Evolutionary conservation across 805 yeast genomes (phyloP).

Genomic region (Yarrowia porcina): DNA sequence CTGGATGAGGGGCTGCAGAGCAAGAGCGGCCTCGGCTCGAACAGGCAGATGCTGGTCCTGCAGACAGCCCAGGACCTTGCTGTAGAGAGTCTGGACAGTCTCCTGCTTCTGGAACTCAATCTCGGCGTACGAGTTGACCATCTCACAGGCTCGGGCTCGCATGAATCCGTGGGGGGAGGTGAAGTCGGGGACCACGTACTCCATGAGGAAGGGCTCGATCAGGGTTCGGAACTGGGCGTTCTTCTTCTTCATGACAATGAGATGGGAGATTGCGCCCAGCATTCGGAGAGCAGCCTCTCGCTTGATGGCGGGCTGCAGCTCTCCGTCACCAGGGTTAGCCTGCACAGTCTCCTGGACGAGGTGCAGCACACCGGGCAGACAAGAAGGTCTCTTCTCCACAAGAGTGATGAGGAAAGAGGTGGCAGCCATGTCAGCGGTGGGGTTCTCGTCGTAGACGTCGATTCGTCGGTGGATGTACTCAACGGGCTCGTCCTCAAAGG

Average conservation of each 20-base stretch:
- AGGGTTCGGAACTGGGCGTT: slow-evolving; percentile 61
- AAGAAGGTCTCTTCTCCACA: slow-evolving; percentile 42
- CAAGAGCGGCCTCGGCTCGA: slow-evolving; percentile 77
- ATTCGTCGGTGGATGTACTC: slow-evolving; percentile 77
- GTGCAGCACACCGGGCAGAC: slow-evolving; percentile 41
- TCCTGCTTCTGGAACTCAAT: slow-evolving; percentile 59
- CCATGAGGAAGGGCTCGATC: slow-evolving; percentile 58
- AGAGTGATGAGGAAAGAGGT: slow-evolving; percentile 65
- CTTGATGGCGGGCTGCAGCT: slow-evolving; percentile 49
- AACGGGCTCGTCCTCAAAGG: slow-evolving; percentile 81
- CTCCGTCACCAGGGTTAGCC: slow-evolving; percentile 33
- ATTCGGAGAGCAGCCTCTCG: slow-evolving; percentile 79
- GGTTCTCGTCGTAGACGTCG: slow-evolving; percentile 57
- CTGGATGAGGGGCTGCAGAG: slow-evolving; percentile 73
- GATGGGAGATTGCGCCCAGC: slow-evolving; percentile 65
- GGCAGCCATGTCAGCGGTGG: slow-evolving; percentile 78
- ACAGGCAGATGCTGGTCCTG: slow-evolving; percentile 63
- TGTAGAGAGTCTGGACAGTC: slow-evolving; percentile 57
- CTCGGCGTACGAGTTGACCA: slow-evolving; percentile 57
- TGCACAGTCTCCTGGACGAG: slow-evolving; percentile 53
- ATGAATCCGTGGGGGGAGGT: slow-evolving; percentile 59
- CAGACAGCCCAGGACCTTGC: slow-evolving; percentile 41
- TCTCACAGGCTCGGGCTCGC: slow-evolving; percentile 55
- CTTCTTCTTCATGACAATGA: slow-evolving; percentile 50
- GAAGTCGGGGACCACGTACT: slow-evolving; percentile 70